Base-by-base conservation (phyloP, 164 flowering plant genomes). In the Warburgia ugandensis region DNA sequence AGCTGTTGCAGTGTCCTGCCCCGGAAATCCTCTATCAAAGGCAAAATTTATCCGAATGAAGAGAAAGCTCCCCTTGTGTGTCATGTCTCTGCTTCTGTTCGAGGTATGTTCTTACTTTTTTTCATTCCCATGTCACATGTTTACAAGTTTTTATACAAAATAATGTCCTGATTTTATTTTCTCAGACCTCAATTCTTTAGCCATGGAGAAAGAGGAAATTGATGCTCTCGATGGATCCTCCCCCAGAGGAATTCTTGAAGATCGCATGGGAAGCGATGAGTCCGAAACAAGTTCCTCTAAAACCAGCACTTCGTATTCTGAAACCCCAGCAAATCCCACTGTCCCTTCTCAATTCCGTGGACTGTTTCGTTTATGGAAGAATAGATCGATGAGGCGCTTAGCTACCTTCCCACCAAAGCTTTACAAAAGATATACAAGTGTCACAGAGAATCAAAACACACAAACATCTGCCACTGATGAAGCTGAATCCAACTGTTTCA, bases 171-270 rank as follows among this genome's bases (percentile, higher is more conserved):
- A n/a, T n/a, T 21, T 31, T 21, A 26, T 35, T 37, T n/a, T 61
- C 5, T 16, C 37, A 58, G 66, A 61, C n/a, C 54, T 57, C 42
- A 54, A 50, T 45, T 38, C 37, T 40, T 56, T 58, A 50, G 57
- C 42, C 3, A 43, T 38, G 45, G 53, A 60, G 56, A 60, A 62
- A 50, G 68, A 60, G 42, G 65, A 52, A 23, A 45, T 9, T 4
- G 68, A 73, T 7, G 19, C 14, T 3, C 8, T 13, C 7, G 35
- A 33, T 25, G 31, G 9, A 29, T 27, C 22, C 32, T 78, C 87
- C 14, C 86, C 86, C 5, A 68, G 63, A 49, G 77, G 74, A 20
- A 79, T 84, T 54, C 64, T 76, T 3, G 83, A 81, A 49, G 83
- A 76, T 47, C 77, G 52, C 58, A 63, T 68, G 12, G 71, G 63